These are phyloP conservation scores for Talaromyces thailandensis DNA, from an alignment of 495 filamentous ascomycete species.

Conservation along the genomic window DNA sequence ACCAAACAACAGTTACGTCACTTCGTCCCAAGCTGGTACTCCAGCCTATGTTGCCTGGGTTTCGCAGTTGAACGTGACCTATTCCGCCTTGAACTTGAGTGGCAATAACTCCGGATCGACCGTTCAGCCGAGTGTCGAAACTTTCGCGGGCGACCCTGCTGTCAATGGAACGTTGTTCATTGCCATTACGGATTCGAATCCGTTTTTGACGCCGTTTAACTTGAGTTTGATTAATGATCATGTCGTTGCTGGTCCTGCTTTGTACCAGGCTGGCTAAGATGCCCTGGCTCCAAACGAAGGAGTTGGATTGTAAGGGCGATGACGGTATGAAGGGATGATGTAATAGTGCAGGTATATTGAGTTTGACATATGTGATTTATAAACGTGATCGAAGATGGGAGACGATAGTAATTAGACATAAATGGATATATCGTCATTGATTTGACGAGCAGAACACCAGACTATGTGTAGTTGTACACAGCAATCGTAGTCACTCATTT, in stretches of 20 bases:
- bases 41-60: conserved; percentile 70
- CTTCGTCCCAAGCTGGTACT: conserved; percentile 44
- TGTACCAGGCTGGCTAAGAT: conserved; percentile 72
- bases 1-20: conserved; percentile 76
- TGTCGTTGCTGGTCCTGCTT: conserved; percentile 60
- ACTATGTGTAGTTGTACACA: not conserved
- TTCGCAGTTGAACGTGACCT: conserved; percentile 78
- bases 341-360: not conserved
- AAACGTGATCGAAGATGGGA: not conserved
- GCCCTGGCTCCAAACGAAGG: not conserved
- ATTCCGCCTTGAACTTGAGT: conserved; percentile 49
- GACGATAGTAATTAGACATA: not conserved
- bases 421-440: not conserved
- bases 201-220: conserved; percentile 70
- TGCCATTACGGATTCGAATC: conserved; percentile 60
- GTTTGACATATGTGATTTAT: not conserved
- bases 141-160: conserved; percentile 56
- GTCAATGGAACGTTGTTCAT: conserved; percentile 78
- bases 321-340: not conserved
- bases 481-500: too few relatives aligned
- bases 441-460: not conserved
- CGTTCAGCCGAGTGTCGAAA: conserved; percentile 55
- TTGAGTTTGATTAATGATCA: conserved; percentile 64
- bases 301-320: not conserved
- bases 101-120: conserved; percentile 51